Conservation (phyloP, 441 rosid species). For the Lepidium campestre region DNA sequence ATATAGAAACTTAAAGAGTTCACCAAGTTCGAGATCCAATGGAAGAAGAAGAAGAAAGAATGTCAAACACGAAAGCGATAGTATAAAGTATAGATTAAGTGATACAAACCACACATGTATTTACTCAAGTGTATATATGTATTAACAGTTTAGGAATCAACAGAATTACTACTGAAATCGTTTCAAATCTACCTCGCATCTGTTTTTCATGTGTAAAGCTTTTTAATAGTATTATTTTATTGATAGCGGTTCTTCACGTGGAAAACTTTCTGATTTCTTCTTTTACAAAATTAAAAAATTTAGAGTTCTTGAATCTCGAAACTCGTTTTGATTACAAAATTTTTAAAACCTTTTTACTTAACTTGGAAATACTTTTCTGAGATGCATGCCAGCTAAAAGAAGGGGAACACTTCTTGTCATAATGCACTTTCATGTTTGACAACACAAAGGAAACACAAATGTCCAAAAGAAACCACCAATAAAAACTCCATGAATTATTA, state of each 20-base stretch:
- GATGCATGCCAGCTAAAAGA: not conserved
- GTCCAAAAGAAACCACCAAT: not conserved
- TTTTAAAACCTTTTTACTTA: not conserved
- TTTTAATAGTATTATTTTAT: too few species aligned
- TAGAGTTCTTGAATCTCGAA: not conserved
- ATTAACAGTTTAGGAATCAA: too few species aligned
- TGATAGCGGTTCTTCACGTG: too few species aligned
- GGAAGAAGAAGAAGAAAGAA: not conserved
- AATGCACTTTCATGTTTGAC: not conserved
- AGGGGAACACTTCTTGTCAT: not conserved
- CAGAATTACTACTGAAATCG: too few species aligned
- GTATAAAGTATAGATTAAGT: too few species aligned
- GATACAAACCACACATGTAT: too few species aligned
- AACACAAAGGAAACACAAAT: not conserved
- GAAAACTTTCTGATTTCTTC: too few species aligned
- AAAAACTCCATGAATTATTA: too few species aligned
- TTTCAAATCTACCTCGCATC: too few species aligned
- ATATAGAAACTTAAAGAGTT: not conserved
- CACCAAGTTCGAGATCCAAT: conserved; percentile 8
- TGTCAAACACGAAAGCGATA: not conserved
- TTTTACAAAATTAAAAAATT: too few species aligned
- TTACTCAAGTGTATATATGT: too few species aligned
- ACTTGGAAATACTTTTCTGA: not conserved
- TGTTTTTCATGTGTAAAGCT: too few species aligned
- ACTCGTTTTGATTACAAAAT: not conserved